Conservation (phyloP, 2,329 filamentous ascomycete species). For the Fusarium pseudocircinatum region DNA sequence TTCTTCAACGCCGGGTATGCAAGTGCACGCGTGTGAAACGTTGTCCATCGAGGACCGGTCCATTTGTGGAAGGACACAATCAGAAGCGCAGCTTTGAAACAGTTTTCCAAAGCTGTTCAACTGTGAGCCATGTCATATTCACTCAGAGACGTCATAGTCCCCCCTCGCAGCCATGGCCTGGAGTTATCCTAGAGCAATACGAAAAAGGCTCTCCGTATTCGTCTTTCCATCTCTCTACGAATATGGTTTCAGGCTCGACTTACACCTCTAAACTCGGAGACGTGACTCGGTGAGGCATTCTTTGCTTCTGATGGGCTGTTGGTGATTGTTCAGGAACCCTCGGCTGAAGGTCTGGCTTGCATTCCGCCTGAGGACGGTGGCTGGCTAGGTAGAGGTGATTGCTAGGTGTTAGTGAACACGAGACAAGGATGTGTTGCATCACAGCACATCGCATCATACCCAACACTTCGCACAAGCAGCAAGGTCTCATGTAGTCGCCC, state of each 20-base stretch:
- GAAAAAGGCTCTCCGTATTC: neutral
- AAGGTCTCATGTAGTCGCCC: constrained; percentile 8
- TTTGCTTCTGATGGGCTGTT: neutral
- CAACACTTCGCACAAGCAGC: constrained; percentile 12
- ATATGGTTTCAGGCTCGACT: neutral
- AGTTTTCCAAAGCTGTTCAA: neutral
- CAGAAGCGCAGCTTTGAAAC: neutral
- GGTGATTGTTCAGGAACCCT: constrained; percentile 6
- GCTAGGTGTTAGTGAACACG: constrained; percentile 17
- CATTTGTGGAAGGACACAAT: neutral
- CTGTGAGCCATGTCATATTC: neutral
- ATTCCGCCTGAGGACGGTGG: constrained; percentile 11
- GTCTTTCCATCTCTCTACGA: neutral
- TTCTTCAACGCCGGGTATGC: constrained; percentile 14
- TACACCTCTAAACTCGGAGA: neutral
- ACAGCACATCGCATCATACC: constrained; percentile 29
- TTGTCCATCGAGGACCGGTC: neutral
- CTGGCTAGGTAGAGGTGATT: neutral
- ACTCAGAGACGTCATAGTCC: constrained; percentile 5
- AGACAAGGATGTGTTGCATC: constrained; percentile 35
- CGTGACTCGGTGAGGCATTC: neutral
- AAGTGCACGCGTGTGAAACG: constrained; percentile 22
- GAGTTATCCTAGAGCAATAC: neutral
- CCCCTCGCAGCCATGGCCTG: neutral
- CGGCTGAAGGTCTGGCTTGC: constrained; percentile 21